Evolutionary conservation across 176 grass and related monocot species (phyloP).

Genomic region (Alopecurus myosuroides): DNA sequence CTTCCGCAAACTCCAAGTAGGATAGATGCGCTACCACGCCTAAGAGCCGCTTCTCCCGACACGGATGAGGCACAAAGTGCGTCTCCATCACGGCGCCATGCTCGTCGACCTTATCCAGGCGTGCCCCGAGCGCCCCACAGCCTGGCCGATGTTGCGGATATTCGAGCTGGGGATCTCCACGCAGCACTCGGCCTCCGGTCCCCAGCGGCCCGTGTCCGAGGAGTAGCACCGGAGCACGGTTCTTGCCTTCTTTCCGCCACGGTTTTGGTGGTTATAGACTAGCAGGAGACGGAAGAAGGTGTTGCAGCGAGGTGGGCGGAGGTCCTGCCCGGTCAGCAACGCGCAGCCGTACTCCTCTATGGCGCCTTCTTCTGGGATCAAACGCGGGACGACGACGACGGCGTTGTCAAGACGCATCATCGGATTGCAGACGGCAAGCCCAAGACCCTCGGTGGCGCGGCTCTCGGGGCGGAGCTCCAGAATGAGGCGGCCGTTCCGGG

Average conservation of each 20-base stretch:
- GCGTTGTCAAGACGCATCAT: background rate
- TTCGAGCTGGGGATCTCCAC: background rate
- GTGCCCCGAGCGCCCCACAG: conserved; percentile 15
- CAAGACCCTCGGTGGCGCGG: background rate
- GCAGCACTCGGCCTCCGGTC: background rate
- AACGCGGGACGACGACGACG: background rate
- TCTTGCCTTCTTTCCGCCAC: too few species aligned
- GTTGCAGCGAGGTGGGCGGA: background rate
- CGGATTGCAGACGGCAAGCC: background rate
- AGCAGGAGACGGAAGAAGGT: background rate
- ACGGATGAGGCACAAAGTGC: background rate
- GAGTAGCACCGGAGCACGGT: conserved; percentile 13
- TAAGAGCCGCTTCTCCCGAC: background rate
- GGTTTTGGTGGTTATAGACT: background rate
- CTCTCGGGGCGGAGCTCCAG: background rate
- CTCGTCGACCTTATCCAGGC: background rate
- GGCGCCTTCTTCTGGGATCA: background rate
- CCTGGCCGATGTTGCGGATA: background rate
- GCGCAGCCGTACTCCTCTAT: background rate
- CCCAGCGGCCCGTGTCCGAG: background rate
- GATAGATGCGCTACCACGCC: background rate
- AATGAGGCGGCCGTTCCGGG: background rate
- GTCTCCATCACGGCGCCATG: background rate
- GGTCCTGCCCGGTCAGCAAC: conserved; percentile 12
- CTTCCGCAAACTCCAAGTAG: background rate